A percentile compares a stretch with the other conserved stretches of the same genome.
Evolutionary conservation across 2,329 filamentous ascomycete species (phyloP).

Genomic region (Talaromyces sp.): DNA sequence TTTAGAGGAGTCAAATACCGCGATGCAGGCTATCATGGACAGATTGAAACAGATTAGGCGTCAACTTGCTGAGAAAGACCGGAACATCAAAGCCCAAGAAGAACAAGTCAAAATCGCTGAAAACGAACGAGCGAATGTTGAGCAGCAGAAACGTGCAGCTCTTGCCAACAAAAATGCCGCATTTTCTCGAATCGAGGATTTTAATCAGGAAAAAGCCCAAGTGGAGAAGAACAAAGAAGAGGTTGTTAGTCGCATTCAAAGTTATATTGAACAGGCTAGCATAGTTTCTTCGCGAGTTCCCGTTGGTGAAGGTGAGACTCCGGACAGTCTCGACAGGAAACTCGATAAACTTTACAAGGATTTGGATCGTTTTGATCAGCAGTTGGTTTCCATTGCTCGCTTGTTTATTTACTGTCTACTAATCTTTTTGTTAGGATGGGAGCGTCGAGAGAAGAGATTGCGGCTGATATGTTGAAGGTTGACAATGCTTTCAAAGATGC

Average conservation of each 20-base stretch:
- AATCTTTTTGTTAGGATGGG: slow-evolving; percentile 46
- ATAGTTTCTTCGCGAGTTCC: slow-evolving; percentile 55
- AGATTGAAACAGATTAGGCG: slow-evolving; percentile 33
- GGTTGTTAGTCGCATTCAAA: slow-evolving; percentile 46
- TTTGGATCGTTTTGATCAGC: slow-evolving; percentile 53
- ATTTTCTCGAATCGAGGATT: slow-evolving; percentile 48
- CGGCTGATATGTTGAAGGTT: slow-evolving; percentile 40
- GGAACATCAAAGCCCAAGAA: slow-evolving; percentile 30
- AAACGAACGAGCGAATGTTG: slow-evolving; percentile 47
- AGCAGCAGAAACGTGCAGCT: slow-evolving; percentile 49
- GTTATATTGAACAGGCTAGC: slow-evolving; percentile 54
- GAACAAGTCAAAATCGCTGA: slow-evolving; percentile 53
- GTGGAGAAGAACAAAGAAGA: slow-evolving; percentile 48
- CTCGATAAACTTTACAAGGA: slow-evolving; percentile 53
- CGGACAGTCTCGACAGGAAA: slow-evolving; percentile 46
- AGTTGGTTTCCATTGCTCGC: slow-evolving; percentile 27
- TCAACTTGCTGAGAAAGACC: slow-evolving; percentile 28
- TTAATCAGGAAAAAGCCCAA: slow-evolving; percentile 42
- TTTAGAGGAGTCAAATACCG: slow-evolving; percentile 45
- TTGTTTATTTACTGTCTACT: slow-evolving; percentile 15
- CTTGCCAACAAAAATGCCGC: slow-evolving; percentile 61
- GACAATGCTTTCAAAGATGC: slow-evolving; percentile 33
- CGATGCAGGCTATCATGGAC: slow-evolving; percentile 41
- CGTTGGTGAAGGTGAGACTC: slow-evolving; percentile 62
- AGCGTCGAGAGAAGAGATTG: slow-evolving; percentile 62